Percentiles rank a stretch among this genome's conserved stretches.
These are phyloP conservation scores for Apocynum venetum DNA, from an alignment of 257 asterid genomes.

Conservation along the genomic window DNA sequence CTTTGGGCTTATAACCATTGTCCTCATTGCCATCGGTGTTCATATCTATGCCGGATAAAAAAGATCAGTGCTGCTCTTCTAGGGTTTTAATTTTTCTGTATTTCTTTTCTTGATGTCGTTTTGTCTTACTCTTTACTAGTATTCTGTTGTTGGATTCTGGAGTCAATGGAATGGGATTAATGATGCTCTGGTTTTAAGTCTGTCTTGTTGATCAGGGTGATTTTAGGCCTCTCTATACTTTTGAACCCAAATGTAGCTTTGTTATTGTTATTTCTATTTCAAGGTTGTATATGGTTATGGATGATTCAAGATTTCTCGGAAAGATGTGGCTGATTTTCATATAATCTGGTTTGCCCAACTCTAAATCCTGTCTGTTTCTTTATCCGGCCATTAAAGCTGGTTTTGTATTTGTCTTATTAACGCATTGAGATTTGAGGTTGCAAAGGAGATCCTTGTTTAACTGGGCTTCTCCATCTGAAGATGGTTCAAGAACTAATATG, in stretches of 20 bases:
- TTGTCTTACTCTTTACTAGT: background rate
- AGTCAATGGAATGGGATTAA: background rate
- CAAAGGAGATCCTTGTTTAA: no score
- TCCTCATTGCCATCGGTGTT: constrained; percentile 72
- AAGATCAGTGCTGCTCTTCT: no score
- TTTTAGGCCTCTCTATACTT: background rate
- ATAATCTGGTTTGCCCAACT: no score
- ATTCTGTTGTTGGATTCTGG: background rate
- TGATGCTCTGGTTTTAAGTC: background rate
- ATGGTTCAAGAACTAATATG: no score
- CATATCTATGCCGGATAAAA: constrained; percentile 48
- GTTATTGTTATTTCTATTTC: background rate
- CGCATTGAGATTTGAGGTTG: no score
- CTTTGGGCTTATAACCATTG: constrained; percentile 65
- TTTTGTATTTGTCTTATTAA: no score
- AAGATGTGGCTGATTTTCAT: background rate
- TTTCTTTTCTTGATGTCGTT: background rate
- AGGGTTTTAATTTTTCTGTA: background rate
- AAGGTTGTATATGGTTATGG: background rate
- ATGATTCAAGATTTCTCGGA: background rate
- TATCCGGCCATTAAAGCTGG: no score
- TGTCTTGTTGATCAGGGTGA: background rate
- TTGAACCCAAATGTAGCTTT: background rate
- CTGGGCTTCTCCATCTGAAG: no score
- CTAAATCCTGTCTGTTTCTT: no score